Evolutionary conservation across 2,329 filamentous ascomycete genomes (phyloP).

Genomic region (Thermothelomyces thermophilus): DNA sequence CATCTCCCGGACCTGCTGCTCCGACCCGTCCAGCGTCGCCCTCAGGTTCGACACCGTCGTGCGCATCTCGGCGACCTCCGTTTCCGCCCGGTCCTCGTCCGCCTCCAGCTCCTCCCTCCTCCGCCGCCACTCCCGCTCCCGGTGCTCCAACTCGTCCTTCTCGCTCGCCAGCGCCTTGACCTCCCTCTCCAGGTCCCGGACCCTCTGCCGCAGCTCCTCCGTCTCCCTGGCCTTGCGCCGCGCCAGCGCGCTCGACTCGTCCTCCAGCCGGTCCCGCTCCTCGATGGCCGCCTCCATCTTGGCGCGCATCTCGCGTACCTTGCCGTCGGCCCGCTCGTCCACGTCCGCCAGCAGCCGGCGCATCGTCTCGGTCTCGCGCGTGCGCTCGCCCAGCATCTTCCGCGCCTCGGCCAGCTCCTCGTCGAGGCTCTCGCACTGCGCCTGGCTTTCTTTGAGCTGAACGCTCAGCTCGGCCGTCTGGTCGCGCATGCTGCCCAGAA

Average conservation of each 20-base stretch:
- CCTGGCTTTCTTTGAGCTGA: constrained; percentile 83
- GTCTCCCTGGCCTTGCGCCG: constrained; percentile 73
- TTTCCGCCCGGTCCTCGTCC: constrained; percentile 58
- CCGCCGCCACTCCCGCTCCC: constrained; percentile 67
- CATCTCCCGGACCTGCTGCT: constrained; percentile 73
- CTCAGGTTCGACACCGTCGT: constrained; percentile 71
- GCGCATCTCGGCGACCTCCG: constrained; percentile 70
- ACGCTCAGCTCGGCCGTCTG: constrained; percentile 81
- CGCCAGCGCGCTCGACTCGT: constrained; percentile 74
- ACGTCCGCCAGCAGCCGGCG: constrained; percentile 79
- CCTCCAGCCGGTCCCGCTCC: constrained; percentile 86
- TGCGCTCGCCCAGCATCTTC: constrained; percentile 76
- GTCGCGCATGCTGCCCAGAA: constrained; percentile 89
- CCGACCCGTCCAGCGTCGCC: constrained; percentile 77
- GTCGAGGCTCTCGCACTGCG: constrained; percentile 77
- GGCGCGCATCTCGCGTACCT: constrained; percentile 81
- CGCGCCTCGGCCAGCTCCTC: constrained; percentile 89
- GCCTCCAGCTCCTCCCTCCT: constrained; percentile 71
- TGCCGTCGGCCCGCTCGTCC: constrained; percentile 72
- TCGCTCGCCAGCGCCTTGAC: constrained; percentile 65
- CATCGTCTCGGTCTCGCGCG: constrained; percentile 92
- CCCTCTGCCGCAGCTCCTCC: constrained; percentile 73
- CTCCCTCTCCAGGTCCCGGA: constrained; percentile 75
- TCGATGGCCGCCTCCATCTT: constrained; percentile 87
- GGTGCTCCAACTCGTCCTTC: constrained; percentile 67